Evolutionary conservation across 1,284 basidiomycete species (phyloP).

Genomic region (Trichosporon ovoides): DNA sequence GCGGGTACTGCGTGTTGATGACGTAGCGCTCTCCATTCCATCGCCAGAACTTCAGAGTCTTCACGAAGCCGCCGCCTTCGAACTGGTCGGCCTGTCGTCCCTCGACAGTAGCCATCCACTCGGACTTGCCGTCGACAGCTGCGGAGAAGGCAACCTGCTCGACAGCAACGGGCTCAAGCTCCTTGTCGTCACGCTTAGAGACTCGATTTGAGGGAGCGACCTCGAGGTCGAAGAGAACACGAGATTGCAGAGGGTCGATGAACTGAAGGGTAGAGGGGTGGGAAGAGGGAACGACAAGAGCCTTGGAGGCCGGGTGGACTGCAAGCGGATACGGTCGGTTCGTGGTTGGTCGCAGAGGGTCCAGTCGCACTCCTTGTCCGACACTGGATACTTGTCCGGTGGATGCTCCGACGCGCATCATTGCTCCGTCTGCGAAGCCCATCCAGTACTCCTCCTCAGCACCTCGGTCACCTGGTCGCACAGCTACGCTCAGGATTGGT

Average conservation of each 20-base stretch:
- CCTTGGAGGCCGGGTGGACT: constrained; percentile 64
- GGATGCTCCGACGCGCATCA: constrained; percentile 69
- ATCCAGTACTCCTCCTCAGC: constrained; percentile 80
- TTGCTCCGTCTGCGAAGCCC: constrained; percentile 74
- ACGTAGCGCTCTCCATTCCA: constrained; percentile 52
- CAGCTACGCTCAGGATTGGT: constrained; percentile 59
- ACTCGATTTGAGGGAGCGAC: constrained; percentile 90
- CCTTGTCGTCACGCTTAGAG: constrained; percentile 72
- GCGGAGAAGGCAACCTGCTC: constrained; percentile 64
- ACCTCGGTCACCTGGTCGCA: constrained; percentile 55
- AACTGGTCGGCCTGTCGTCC: constrained; percentile 62
- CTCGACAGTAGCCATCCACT: constrained; percentile 94
- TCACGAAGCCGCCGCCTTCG: constrained; percentile 55
- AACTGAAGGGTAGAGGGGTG: constrained; percentile 92
- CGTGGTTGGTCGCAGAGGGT: constrained; percentile 35
- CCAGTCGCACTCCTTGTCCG: constrained; percentile 43
- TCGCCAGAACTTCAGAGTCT: constrained; percentile 83
- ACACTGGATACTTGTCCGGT: constrained; percentile 71
- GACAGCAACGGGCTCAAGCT: constrained; percentile 71
- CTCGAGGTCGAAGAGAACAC: constrained; percentile 79
- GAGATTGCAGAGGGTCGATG: constrained; percentile 68
- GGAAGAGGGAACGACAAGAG: constrained; percentile 81
- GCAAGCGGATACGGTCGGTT: constrained; percentile 53
- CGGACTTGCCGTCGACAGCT: constrained; percentile 45
- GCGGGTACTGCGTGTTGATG: constrained; percentile 81